Evolutionary conservation across 2,329 filamentous ascomycete species (phyloP).

Genomic region (Trichoderma sp.): DNA sequence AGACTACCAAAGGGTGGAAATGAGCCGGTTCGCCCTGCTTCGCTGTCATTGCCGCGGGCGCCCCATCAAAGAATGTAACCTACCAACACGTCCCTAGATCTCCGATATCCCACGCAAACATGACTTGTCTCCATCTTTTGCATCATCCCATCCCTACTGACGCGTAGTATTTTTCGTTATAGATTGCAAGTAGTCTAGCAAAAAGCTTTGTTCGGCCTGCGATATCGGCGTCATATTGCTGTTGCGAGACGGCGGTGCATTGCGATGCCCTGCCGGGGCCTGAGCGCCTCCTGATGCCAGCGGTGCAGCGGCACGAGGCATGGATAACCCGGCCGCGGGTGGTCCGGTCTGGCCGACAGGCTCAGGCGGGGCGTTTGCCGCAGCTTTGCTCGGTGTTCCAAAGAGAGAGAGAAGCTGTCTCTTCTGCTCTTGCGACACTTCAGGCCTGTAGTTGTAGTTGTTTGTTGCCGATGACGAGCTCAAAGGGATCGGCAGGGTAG

Average conservation of each 20-base stretch:
- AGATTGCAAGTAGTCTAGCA: conserved; percentile 70
- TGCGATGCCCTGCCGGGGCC: conserved; percentile 5
- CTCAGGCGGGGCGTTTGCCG: background rate
- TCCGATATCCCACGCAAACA: background rate
- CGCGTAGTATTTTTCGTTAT: conserved; percentile 42
- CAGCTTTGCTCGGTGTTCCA: conserved; percentile 40
- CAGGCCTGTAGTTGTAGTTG: conserved; percentile 23
- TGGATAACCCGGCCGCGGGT: conserved; percentile 22
- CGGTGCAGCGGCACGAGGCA: conserved; percentile 44
- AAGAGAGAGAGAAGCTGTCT: conserved; percentile 59
- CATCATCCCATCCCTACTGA: conserved; percentile 21
- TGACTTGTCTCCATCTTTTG: background rate
- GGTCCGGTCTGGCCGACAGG: background rate
- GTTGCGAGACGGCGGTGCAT: conserved; percentile 36
- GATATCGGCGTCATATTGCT: conserved; percentile 57
- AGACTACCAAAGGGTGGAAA: background rate
- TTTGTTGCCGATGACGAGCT: background rate
- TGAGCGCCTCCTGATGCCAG: conserved; percentile 42
- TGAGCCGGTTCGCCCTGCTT: background rate
- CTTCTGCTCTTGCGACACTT: conserved; percentile 34
- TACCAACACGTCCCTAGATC: background rate
- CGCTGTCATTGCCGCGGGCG: background rate
- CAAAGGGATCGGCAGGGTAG: conserved; percentile 16
- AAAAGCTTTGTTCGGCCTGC: conserved; percentile 69
- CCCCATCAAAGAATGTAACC: background rate